Evolutionary conservation across 768 basidiomycete genomes (phyloP), one percentile per base, ranked within the genome.

Genomic region (Xerocomus potaroensis): DNA sequence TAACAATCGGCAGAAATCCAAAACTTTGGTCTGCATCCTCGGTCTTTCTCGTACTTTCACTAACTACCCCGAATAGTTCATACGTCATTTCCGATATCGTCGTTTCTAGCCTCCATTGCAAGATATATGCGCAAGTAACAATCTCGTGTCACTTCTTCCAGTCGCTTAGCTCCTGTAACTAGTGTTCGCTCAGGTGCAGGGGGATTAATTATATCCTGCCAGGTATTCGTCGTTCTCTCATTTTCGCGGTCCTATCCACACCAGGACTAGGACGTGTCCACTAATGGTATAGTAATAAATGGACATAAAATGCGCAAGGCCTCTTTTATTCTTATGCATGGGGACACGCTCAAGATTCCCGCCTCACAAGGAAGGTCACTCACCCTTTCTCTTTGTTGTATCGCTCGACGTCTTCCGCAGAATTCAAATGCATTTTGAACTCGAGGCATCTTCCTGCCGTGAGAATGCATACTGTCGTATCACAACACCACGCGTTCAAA

Each of bases 171-270:
- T 9, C 26, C 32, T 45, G 19, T 27, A 30, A 43, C 18, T 46
- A 91, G 87, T 8, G 80, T 91, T 40, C 76, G 72, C 34, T 83
- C 86, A 12, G 80, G 81, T 21, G 76, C 74, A 5, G 89, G 86
- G 30, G 84, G 84, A 3, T 69, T 86, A 27, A 81, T 89, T 54
- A 74, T 91, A 42, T 89, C 89, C 5, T 90, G 88, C 57, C 83
- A 89, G 69, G 87, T 87, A 59, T 19, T 12, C 18, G 9, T 45
- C 22, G 4, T 18, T 29, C 43, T 18, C 58, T 24, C 41, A 33
- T 21, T 18, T 22, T n/a, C 14, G 8, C 43, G 9, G 23, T 44
- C 24, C n/a, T 24, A 33, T 37, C 21, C 45, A 53, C 24, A 29
- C 24, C 15, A 15, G 27, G 44, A 31, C 32, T 30, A 90, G 87